Conservation (phyloP, 495 filamentous ascomycete genomes). For the Astrothelium subdiscretum region DNA sequence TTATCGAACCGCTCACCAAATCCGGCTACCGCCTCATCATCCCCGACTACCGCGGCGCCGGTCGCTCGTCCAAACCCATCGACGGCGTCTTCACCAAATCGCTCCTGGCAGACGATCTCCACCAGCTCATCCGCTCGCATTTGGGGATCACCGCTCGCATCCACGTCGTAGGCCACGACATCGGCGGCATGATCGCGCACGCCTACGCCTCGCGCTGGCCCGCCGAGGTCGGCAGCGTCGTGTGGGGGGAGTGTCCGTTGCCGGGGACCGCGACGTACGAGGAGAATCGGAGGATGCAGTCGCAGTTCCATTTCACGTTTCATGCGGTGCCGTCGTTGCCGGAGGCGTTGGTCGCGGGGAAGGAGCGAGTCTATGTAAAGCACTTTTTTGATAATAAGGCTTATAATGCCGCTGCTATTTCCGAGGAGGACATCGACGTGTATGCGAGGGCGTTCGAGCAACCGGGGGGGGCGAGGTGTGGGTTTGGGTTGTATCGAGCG, state of each 20-base stretch:
- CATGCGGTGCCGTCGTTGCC: constrained; percentile 33
- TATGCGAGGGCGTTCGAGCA: constrained; percentile 29
- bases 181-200: constrained; percentile 34
- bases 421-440: constrained; percentile 26
- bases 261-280: constrained; percentile 29
- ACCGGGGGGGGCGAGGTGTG: constrained; percentile 32
- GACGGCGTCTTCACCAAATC: constrained; percentile 27
- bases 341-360: constrained; percentile 30
- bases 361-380: constrained; percentile 34
- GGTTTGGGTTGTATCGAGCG: constrained; percentile 31
- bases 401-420: constrained; percentile 30
- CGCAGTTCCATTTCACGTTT: constrained; percentile 37
- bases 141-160: constrained; percentile 27
- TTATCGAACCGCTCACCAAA: constrained; percentile 5
- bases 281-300: constrained; percentile 6
- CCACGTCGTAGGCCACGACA: constrained; percentile 37
- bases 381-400: constrained; percentile 33
- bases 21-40: constrained; percentile 11
- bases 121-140: constrained; percentile 19
- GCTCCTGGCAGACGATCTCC: constrained; percentile 27
- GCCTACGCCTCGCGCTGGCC: constrained; percentile 19
- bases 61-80: constrained; percentile 28
- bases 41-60: constrained; percentile 20
- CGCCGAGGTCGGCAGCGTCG: constrained; percentile 23
- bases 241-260: constrained; percentile 37